Conservation (phyloP, 2,329 filamentous ascomycete genomes). For the Epichloe bromicola region DNA sequence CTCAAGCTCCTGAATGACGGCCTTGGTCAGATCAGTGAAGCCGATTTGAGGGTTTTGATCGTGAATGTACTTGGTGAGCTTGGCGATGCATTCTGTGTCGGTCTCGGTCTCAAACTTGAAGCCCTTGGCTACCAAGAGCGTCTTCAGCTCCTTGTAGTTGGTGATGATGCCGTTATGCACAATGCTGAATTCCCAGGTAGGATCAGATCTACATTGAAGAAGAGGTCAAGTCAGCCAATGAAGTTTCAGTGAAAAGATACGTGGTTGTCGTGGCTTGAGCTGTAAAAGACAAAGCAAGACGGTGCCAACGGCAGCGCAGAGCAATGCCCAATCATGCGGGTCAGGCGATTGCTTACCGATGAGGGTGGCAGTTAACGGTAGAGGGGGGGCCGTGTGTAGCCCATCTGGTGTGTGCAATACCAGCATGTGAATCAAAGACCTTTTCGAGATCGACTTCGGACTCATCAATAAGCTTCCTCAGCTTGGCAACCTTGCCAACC, state of each 20-base stretch:
- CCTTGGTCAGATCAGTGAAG: constrained; percentile 93
- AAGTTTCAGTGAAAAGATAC: not conserved
- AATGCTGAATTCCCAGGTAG: constrained; percentile 88
- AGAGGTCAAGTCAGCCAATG: constrained; percentile 7
- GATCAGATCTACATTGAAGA: constrained; percentile 59
- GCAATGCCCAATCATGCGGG: too few species aligned
- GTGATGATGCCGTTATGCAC: constrained; percentile 99
- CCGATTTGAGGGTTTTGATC: constrained; percentile 88
- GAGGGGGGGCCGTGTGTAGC: constrained; percentile 94
- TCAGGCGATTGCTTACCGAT: constrained; percentile 51
- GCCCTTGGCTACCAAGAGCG: constrained; percentile 82
- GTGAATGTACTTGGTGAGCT: constrained; percentile 96
- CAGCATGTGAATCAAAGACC: constrained; percentile 94
- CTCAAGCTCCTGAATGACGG: constrained; percentile 95
- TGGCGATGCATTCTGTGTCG: constrained; percentile 97
- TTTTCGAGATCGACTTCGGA: constrained; percentile 75
- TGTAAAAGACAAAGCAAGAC: too few species aligned
- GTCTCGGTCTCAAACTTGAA: constrained; percentile 99
- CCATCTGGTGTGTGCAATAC: constrained; percentile 98
- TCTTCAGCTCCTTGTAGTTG: constrained; percentile 99
- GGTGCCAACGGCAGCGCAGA: too few species aligned
- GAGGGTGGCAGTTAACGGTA: constrained; percentile 92
- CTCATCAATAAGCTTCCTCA: constrained; percentile 83
- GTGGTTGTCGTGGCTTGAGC: not conserved
- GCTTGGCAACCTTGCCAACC: constrained; percentile 96